Evolutionary conservation across 2,329 filamentous ascomycete genomes (phyloP).

Genomic region (Hypoxylon sp.): DNA sequence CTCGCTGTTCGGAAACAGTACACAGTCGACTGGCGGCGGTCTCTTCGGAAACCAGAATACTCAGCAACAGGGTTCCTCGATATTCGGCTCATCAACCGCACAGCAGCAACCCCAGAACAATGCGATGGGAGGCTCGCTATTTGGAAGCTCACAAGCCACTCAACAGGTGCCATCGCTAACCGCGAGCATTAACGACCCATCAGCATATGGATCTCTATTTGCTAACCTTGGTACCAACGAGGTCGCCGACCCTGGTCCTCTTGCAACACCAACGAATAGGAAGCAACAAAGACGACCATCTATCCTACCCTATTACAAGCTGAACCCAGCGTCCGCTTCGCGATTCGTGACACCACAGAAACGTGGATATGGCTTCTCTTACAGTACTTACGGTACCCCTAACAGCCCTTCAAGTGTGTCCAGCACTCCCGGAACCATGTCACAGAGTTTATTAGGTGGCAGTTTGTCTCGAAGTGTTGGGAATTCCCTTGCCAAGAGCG

Average conservation of each 20-base stretch:
- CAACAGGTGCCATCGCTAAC: constrained; percentile 74
- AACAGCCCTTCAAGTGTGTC: constrained; percentile 76
- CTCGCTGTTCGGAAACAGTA: constrained; percentile 66
- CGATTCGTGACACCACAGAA: constrained; percentile 88
- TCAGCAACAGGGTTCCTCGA: constrained; percentile 60
- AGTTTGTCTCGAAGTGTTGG: constrained; percentile 79
- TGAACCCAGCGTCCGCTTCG: constrained; percentile 84
- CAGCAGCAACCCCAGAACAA: constrained; percentile 66
- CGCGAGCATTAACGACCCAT: constrained; percentile 84
- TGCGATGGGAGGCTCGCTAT: constrained; percentile 68
- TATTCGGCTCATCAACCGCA: constrained; percentile 65
- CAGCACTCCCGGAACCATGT: constrained; percentile 78
- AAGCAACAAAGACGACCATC: constrained; percentile 82
- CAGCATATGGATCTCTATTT: constrained; percentile 93
- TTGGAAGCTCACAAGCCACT: constrained; percentile 68
- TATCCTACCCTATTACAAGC: constrained; percentile 87
- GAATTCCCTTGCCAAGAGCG: constrained; percentile 88
- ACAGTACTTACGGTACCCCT: constrained; percentile 91
- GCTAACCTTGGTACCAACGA: constrained; percentile 76
- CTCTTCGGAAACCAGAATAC: constrained; percentile 68
- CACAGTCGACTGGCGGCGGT: constrained; percentile 62
- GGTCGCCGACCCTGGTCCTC: constrained; percentile 82
- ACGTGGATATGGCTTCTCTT: constrained; percentile 91
- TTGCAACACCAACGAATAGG: constrained; percentile 89
- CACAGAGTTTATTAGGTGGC: constrained; percentile 76